Percentiles rank a stretch among this genome's conserved stretches.
Evolutionary conservation across 1,284 basidiomycete species (phyloP).

Genomic region (Apiotrichum gracile): DNA sequence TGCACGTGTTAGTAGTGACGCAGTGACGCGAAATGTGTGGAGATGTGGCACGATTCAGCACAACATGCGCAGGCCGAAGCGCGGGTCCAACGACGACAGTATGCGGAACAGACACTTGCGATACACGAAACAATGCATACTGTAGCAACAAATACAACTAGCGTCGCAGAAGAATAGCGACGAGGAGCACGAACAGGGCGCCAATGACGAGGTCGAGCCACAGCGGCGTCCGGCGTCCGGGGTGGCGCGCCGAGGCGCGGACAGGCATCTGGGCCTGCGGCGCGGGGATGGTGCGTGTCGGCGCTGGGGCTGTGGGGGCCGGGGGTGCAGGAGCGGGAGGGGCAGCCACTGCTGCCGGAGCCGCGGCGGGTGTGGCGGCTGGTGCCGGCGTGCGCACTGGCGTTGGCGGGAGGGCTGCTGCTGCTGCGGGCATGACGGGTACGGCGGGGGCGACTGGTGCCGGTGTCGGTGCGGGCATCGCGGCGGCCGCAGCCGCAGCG

Average conservation of each 20-base stretch:
- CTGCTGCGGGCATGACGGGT: neutral
- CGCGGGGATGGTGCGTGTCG: neutral
- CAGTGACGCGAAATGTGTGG: no score
- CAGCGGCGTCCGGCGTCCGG: neutral
- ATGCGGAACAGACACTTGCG: no score
- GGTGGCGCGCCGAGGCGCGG: neutral
- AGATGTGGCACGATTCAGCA: no score
- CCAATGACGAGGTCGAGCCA: slow-evolving; percentile 19
- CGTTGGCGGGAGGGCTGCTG: neutral
- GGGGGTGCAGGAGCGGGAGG: neutral
- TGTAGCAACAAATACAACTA: neutral
- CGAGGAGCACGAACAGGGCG: slow-evolving; percentile 38
- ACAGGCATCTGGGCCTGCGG: neutral
- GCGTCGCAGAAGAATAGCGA: slow-evolving; percentile 8
- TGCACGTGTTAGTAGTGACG: neutral
- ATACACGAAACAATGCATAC: neutral
- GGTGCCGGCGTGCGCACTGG: neutral
- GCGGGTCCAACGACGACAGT: no score
- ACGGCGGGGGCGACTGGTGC: neutral
- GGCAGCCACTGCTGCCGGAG: neutral
- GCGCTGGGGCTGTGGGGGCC: neutral
- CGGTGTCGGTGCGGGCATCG: neutral
- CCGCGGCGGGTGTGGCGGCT: neutral
- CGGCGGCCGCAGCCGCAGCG: neutral
- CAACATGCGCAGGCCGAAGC: no score